These are phyloP conservation scores for Medakamo hakoo DNA, from an alignment of 139 green algal species.

Conservation along the genomic window DNA sequence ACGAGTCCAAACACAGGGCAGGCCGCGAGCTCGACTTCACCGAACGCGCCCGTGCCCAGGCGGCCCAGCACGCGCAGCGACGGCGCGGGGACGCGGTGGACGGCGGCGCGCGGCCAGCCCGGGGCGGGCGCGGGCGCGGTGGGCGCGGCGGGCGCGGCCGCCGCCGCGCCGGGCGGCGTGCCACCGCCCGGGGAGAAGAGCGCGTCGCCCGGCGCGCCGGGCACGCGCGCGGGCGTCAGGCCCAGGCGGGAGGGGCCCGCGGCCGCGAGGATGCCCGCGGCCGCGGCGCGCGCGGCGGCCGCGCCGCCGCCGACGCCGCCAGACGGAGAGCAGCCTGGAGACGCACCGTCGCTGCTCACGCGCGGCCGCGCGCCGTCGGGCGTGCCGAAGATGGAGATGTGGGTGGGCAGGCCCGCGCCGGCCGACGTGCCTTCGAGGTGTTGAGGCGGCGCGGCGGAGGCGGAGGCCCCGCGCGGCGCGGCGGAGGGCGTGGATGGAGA, in stretches of 20 bases:
- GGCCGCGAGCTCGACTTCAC: constrained; percentile 52
- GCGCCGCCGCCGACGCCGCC: too few species aligned
- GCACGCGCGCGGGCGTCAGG: too few species aligned
- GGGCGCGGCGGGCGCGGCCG: too few species aligned
- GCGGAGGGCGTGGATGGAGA: not conserved
- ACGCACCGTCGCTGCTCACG: too few species aligned
- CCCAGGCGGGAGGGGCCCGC: too few species aligned
- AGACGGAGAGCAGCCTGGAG: too few species aligned
- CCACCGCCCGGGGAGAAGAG: too few species aligned
- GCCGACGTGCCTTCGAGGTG: not conserved
- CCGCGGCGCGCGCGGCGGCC: too few species aligned
- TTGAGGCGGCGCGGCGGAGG: not conserved
- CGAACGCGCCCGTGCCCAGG: constrained; percentile 64
- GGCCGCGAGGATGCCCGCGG: too few species aligned
- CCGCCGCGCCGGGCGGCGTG: too few species aligned
- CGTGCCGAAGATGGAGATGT: constrained; percentile 50
- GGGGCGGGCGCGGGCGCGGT: too few species aligned
- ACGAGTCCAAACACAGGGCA: constrained; percentile 37
- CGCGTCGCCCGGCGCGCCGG: too few species aligned
- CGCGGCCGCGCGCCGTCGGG: constrained; percentile 3
- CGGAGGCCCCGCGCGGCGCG: not conserved
- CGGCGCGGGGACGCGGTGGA: constrained; percentile 3
- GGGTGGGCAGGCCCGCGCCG: constrained; percentile 26
- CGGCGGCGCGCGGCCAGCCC: not conserved
- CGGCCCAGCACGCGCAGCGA: constrained; percentile 38